Percentiles rank a stretch among this genome's conserved stretches.
These are phyloP conservation scores for Penicillium frequentans DNA, from an alignment of 2,329 filamentous ascomycete species.

Conservation along the genomic window DNA sequence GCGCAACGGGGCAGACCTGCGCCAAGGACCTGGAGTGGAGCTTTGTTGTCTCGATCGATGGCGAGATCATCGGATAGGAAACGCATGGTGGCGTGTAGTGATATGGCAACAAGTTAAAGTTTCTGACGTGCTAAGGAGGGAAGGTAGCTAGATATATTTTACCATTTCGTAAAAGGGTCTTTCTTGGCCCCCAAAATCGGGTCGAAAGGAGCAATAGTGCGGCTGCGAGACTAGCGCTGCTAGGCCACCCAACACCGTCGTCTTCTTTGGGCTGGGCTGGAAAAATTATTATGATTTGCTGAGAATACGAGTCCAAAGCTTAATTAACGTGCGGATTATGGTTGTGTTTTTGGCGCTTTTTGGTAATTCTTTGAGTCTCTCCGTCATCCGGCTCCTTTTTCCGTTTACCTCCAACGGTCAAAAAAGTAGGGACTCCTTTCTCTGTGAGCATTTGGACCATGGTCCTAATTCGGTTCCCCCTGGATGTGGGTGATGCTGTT, in stretches of 20 bases:
- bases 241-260: background rate
- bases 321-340: background rate
- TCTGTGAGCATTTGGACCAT: constrained; percentile 43
- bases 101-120: background rate
- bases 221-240: background rate
- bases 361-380: background rate
- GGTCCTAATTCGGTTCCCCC: constrained; percentile 43
- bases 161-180: background rate
- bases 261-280: background rate
- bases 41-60: background rate
- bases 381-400: background rate
- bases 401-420: background rate
- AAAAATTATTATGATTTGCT: background rate
- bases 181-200: background rate
- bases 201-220: background rate
- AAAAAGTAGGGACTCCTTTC: constrained; percentile 1
- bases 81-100: constrained; percentile 3
- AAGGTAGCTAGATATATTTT: background rate
- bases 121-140: background rate
- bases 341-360: background rate
- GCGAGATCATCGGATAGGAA: constrained; percentile 8
- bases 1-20: constrained; percentile 13
- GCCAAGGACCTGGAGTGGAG: constrained; percentile 7
- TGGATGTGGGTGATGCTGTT: constrained; percentile 36
- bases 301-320: background rate